Evolutionary conservation across 2,329 filamentous ascomycete species (phyloP).

Genomic region (Pezizomycotina sp.): DNA sequence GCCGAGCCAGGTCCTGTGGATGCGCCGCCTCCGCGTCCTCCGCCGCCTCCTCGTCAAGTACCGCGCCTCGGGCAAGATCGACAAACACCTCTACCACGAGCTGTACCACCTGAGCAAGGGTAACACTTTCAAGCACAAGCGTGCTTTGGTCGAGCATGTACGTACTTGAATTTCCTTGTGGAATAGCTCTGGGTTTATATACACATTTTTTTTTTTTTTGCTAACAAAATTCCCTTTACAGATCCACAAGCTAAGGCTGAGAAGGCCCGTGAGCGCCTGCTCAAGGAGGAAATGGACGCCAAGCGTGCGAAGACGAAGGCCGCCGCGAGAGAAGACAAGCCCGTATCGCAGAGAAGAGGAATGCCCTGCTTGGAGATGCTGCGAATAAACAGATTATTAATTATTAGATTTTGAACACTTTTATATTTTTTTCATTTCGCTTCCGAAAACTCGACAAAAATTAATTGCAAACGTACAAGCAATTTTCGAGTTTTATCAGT

Average conservation of each 20-base stretch:
- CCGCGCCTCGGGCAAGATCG: slow-evolving; percentile 98
- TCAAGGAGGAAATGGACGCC: slow-evolving; percentile 99
- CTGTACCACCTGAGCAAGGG: slow-evolving; percentile 99
- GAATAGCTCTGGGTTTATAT: neutral
- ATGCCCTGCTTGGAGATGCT: slow-evolving; percentile 59
- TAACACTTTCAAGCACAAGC: slow-evolving; percentile 99
- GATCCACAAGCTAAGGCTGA: slow-evolving; percentile 99
- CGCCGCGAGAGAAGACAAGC: slow-evolving; percentile 93
- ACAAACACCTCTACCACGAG: slow-evolving; percentile 99
- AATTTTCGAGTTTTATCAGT: no score
- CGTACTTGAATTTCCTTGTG: slow-evolving; percentile 33
- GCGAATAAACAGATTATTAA: slow-evolving; percentile 11
- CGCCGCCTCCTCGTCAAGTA: slow-evolving; percentile 99
- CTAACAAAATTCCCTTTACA: slow-evolving; percentile 31
- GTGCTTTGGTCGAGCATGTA: slow-evolving; percentile 99
- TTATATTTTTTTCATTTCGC: slow-evolving; percentile 5
- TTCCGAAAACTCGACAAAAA: slow-evolving; percentile 7
- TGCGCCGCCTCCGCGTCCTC: slow-evolving; percentile 98
- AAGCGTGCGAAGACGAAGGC: slow-evolving; percentile 99
- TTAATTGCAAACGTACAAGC: no score
- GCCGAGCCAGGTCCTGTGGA: slow-evolving; percentile 93
- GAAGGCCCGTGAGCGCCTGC: slow-evolving; percentile 84
- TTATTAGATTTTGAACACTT: neutral
- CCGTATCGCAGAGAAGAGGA: slow-evolving; percentile 80
- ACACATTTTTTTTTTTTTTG: neutral